Evolutionary conservation across 2,329 filamentous ascomycete species (phyloP), one percentile per base, ranked within the genome.

Genomic region (Aschersonia sp.): DNA sequence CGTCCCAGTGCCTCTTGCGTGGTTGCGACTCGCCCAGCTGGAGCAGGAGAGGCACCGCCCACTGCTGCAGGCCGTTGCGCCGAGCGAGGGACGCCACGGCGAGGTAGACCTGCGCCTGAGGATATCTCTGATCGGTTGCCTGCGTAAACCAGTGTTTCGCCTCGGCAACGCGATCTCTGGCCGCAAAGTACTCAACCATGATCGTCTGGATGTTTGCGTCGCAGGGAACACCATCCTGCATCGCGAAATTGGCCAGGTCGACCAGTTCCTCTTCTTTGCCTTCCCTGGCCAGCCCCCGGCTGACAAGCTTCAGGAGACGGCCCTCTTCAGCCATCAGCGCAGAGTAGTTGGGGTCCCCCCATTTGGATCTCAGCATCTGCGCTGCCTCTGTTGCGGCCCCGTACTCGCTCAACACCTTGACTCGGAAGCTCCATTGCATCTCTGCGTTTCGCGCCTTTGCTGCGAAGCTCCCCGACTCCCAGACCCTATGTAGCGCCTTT

Each of bases 101-200:
- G 14, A 57, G 56, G 43, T 62, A 62, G 2, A 59, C 54, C 12
- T 54, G 51, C 11, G 53, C 49, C 29, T 48, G 53, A 30, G 50
- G 53, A 8, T 49, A 49, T 10, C 50, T 49, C 10, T 56, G 47
- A 8, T 64, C 56, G 4, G 80, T 65, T 1, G 74, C 68, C 51
- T 74, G 76, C 29, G 73, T 64, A 55, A 84, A 88, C 77, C 87
- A 87, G 10, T 68, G 59, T 56, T 83, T 81, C 3, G 81, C 81
- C 51, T 77, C 73, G n/a, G 70, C 60, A 4, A 83, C 58, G 44
- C 78, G 67, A 53, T 80, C 67, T 43, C 69, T 70, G 10, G 67
- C 60, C 1, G 81, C 76, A 55, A 81, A 87, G 54, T 83, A 83
- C 0, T 61, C 62, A 3, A 81, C 72, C 59, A 92, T 68, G 35